Base-by-base conservation (phyloP, 2,329 filamentous ascomycete species). In the Exophiala oligosperma region DNA sequence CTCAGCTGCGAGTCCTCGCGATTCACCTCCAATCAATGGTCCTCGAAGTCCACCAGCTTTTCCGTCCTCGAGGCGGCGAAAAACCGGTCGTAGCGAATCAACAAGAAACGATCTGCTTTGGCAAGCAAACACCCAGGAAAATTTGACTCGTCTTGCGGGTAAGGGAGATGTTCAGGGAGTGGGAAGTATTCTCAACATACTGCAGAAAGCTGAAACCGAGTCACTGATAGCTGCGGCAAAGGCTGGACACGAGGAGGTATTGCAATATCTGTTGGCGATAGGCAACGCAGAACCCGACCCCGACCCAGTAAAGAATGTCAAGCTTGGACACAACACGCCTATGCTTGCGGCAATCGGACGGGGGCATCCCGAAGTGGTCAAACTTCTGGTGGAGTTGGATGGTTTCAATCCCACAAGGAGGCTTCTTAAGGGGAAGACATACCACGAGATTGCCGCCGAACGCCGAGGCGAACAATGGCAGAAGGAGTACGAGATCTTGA, bases 321-420 rank as follows among this genome's bases (percentile, higher is more conserved):
- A 81, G 28, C 75, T 81, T 43, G 92, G 94, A 57, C 87, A 90
- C 68, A 89, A 92, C 52, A 97, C 93, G 1, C 94, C 94, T 1
- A 95, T 99, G 80, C 83, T 97, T 38, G 92, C 92, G 58, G 92
- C 94, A 1, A 97, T 99, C 64, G 93, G 94, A 14, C 89, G 93
- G 66, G 85, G 84, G 3, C 94, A 96, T 67, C 82, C 94, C 50
- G 89, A 91, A 65, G 91, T 97, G 57, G 85, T 99, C 46, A 84
- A 89, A 57, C 77, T 96, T 9, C 81, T 97, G 6, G 78, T 96
- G 5, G 86, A 87, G 59, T 90, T 94, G 67, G 83, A 84, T 49
- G 80, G 81, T 26, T 97, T 97, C 70, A 88, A 99, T 67, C 92
- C 94, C 0, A 91, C 90, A 0, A 85, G 88, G 57, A 80, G 78